A percentile compares a stretch with the other conserved stretches of the same genome.
Conservation (phyloP, 2,329 filamentous ascomycete species). For the Xylariales sp. region DNA sequence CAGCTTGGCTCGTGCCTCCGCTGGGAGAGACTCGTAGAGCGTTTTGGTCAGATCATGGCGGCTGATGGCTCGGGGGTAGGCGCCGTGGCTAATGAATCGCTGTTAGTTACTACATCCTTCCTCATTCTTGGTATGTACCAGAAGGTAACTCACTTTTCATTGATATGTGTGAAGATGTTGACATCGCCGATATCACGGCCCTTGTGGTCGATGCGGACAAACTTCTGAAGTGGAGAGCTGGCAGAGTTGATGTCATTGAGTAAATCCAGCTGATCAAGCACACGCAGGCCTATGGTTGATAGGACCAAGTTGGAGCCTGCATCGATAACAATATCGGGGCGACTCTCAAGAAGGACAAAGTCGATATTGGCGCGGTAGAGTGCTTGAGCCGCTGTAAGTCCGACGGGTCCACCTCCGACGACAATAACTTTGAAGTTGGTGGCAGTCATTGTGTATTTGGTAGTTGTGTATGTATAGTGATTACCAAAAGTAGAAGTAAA, state of each 20-base stretch:
- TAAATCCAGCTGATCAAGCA: constrained; percentile 28
- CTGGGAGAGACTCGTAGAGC: constrained; percentile 25
- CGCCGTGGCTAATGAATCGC: constrained; percentile 26
- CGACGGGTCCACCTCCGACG: constrained; percentile 19
- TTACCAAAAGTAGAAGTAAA: too few relatives aligned
- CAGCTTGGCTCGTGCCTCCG: constrained; percentile 19
- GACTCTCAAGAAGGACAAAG: constrained; percentile 29
- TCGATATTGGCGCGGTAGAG: constrained; percentile 23
- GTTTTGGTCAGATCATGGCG: constrained; percentile 27
- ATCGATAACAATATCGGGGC: constrained; percentile 11
- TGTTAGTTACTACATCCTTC: too few relatives aligned
- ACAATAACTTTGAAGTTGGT: constrained; percentile 14
- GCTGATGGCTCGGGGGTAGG: constrained; percentile 22
- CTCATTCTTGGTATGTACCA: too few relatives aligned
- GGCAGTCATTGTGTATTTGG: constrained; percentile 3
- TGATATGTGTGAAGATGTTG: constrained; percentile 15
- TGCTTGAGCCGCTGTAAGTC: constrained; percentile 19
- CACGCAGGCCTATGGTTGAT: constrained; percentile 17
- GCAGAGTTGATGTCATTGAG: constrained; percentile 14
- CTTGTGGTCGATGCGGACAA: constrained; percentile 18
- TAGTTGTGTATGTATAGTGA: too few relatives aligned
- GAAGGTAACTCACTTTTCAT: constrained; percentile 17
- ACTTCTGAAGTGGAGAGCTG: constrained; percentile 15
- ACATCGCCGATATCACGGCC: constrained; percentile 19
- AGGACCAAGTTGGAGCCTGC: constrained; percentile 26